phyloP scores from a whole-genome alignment of 257 asterid genomes.

The Galeopsis tetrahit region DNA sequence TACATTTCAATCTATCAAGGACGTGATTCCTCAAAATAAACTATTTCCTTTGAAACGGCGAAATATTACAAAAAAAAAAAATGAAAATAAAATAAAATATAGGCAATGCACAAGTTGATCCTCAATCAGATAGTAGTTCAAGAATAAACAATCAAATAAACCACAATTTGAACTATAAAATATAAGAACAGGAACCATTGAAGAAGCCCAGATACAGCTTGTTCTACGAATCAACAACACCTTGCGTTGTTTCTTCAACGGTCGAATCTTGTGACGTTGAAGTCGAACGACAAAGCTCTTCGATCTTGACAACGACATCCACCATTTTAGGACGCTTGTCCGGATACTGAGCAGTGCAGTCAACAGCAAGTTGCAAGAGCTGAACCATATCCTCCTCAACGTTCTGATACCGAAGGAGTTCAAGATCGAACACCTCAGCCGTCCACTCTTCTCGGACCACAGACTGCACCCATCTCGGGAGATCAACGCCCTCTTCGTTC shows the following conservation, averaged over 20 bases:
- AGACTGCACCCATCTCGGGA: conserved; percentile 72
- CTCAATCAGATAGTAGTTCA: conserved; percentile 43
- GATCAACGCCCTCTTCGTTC: conserved; percentile 71
- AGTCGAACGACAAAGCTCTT: conserved; percentile 48
- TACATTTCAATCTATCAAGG: conserved; percentile 41
- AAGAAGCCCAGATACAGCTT: background rate
- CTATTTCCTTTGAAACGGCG: conserved; percentile 13
- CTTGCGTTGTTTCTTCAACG: conserved; percentile 15
- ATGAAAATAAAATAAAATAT: background rate
- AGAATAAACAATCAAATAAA: conserved; percentile 46
- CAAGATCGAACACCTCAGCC: conserved; percentile 60
- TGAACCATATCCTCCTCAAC: conserved; percentile 75
- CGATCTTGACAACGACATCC: conserved; percentile 48
- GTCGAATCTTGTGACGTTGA: conserved; percentile 11
- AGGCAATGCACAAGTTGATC: conserved; percentile 30
- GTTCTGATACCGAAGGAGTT: conserved; percentile 62
- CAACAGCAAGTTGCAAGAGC: conserved; percentile 64
- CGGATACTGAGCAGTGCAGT: conserved; percentile 61
- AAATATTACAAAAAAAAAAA: conserved; percentile 24
- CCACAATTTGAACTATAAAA: conserved; percentile 17
- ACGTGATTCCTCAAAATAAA: conserved; percentile 11
- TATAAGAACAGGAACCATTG: background rate
- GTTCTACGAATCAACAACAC: background rate
- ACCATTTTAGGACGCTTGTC: conserved; percentile 61
- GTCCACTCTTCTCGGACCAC: conserved; percentile 73